These are phyloP conservation scores for Acmispon strigosus DNA, from an alignment of 306 rosid genomes.

Conservation along the genomic window DNA sequence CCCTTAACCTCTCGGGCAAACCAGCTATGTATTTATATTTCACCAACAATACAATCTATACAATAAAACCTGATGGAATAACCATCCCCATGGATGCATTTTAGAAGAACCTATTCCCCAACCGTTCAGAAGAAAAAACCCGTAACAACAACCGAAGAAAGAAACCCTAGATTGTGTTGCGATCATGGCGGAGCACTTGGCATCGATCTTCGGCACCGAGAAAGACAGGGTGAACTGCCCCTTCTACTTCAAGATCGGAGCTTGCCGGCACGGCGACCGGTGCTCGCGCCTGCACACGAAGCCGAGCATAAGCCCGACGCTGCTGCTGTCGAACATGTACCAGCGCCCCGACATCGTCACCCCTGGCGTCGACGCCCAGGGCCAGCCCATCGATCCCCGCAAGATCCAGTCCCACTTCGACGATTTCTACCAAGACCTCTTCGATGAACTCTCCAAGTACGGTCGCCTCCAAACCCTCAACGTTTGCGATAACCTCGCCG, in stretches of 20 bases:
- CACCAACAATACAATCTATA: too few species aligned
- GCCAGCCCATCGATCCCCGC: conserved; percentile 48
- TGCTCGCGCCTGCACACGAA: conserved; percentile 60
- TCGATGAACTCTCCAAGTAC: conserved; percentile 48
- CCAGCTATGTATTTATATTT: conserved; percentile 11
- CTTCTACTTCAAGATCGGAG: conserved; percentile 67
- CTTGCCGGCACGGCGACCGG: conserved; percentile 62
- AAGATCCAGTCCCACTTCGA: conserved; percentile 50
- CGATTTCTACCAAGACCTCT: conserved; percentile 63
- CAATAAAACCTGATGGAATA: too few species aligned
- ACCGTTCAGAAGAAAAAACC: too few species aligned
- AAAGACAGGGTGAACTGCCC: conserved; percentile 66
- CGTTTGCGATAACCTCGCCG: conserved; percentile 59
- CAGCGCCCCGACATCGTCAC: conserved; percentile 63
- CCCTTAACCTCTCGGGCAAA: conserved; percentile 75
- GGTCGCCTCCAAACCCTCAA: conserved; percentile 60
- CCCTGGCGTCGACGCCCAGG: conserved; percentile 55
- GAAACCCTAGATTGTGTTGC: neutral
- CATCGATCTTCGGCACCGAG: conserved; percentile 63
- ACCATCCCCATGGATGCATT: too few species aligned
- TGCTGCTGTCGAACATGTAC: conserved; percentile 60
- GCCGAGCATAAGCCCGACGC: conserved; percentile 57
- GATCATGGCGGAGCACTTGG: conserved; percentile 59
- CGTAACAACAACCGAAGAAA: too few species aligned
- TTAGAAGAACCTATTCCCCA: too few species aligned